Evolutionary conservation across 2,329 filamentous ascomycete genomes (phyloP), one percentile per base, ranked within the genome.

Genomic region (Neophaeococcomyces aloes): DNA sequence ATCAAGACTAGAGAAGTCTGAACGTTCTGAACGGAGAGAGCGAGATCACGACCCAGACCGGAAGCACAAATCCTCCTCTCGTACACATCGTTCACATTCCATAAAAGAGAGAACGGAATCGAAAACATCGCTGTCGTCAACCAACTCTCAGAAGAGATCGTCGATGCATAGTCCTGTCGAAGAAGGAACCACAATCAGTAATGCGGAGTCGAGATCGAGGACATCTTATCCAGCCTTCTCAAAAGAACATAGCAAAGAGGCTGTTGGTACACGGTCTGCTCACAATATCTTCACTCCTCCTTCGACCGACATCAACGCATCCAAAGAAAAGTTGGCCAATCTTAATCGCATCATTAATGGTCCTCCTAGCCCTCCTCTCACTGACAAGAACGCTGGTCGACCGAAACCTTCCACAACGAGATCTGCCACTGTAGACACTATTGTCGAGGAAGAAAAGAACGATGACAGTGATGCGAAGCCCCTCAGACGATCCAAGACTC

Each of bases 181-280:
- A 25, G 48, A 53, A 18, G 45, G 51, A 19, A 45, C 29, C 3
- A 21, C 29, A 7, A 42, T 17, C n/a, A 4, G 41, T 31, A 47
- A 46, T 35, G 45, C 45, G 44, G 66, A 66, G 38, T 67, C 65
- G 37, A 67, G 65, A 49, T 57, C 63, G 21, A 74, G 72, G 48
- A 59, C 83, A 32, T 81, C 85, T 5, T 94, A 94, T 59, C 86
- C 87, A 1, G 73, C 74, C 8, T 86, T 93, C 63, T 91, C 84
- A 65, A 95, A 93, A 65, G 83, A 83, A 10, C 86, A 94, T 62
- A 93, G 86, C 70, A 91, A 87, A 63, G 89, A 95, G 66, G 77
- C 79, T 34, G 76, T 94, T 42, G 72, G 77, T 51, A 80, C 77
- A 58, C 31, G 58, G 57, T 38, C 61, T 57, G 49, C 62, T 44